Evolutionary conservation across 495 filamentous ascomycete species (phyloP), one percentile per base, ranked within the genome.

Genomic region (Annulohypoxylon bovei): DNA sequence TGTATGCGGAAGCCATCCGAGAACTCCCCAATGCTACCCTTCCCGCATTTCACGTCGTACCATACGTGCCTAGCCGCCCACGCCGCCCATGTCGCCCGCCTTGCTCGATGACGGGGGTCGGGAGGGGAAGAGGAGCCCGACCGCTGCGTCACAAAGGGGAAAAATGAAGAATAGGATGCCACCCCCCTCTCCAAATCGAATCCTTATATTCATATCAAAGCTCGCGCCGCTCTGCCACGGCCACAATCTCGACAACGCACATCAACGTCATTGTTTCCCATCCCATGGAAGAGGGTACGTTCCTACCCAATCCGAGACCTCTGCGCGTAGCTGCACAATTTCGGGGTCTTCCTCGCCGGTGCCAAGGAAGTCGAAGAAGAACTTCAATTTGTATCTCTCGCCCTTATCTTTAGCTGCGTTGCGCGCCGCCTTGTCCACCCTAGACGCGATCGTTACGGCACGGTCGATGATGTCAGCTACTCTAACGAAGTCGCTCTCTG

Each of bases 401-500:
- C 91, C 90, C 73, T 89, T 90, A 65, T 90, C 84, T 74, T 93
- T 87, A 2, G 92, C 91, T n/a, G 87, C 87, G 70, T 92, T 89
- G 70, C 85, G 86, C 6, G 92, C 94, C 20, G 85, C 85, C 82
- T 93, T 95, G 75, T 98, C 93, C 12, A 98, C 81, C 64, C 90
- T 83, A 75, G 92, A 88, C 1, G 95, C 92, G 70, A 99, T 93
- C 2, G 85, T 88, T 12, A 98, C 94, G 11, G 93, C 91, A 25
- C 93, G 89, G 77, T 97, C 92, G n/a, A 99, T 93, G 55, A 98
- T 91, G 71, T 95, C 93, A 11, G 93, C 95, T 9, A 99, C 94
- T 4, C 93, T 87, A 61, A 85, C 85, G 78, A 99, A 99, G 78
- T 99, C 95, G 30, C 89, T 89, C 53, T 94, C 89, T 65, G 85